These are phyloP conservation scores for Syzygium malaccense DNA, from an alignment of 441 rosid species.

Conservation along the genomic window DNA sequence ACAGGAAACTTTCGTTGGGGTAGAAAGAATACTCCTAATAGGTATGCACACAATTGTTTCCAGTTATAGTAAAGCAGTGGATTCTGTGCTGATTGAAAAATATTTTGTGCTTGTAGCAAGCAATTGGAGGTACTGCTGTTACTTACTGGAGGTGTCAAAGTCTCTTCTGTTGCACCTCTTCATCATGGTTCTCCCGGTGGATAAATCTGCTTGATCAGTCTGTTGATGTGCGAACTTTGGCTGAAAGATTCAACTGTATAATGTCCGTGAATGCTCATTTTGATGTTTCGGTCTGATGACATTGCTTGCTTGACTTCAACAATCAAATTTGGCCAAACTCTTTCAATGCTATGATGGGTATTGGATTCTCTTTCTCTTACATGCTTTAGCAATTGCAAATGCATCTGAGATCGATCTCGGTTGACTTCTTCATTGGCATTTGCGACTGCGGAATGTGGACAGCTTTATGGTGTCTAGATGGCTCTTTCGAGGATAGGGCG, in stretches of 20 bases:
- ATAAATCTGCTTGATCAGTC: no score
- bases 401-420: neutral
- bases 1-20: neutral
- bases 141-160: no score
- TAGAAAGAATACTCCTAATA: neutral
- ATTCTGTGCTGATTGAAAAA: neutral
- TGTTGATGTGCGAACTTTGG: no score
- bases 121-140: no score
- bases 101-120: neutral
- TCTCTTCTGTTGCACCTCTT: no score
- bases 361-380: constrained; percentile 14
- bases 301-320: constrained; percentile 36
- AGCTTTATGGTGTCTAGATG: neutral
- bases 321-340: constrained; percentile 26
- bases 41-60: neutral
- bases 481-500: neutral
- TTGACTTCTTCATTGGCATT: constrained; percentile 6
- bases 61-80: neutral
- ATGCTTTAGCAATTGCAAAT: constrained; percentile 17
- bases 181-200: no score
- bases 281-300: neutral
- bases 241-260: no score
- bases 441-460: constrained; percentile 1
- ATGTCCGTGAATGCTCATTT: no score
- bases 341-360: constrained; percentile 24